These are phyloP conservation scores for Nothophytophthora sp. DNA, from an alignment of 352 stramenopile species.

Conservation along the genomic window DNA sequence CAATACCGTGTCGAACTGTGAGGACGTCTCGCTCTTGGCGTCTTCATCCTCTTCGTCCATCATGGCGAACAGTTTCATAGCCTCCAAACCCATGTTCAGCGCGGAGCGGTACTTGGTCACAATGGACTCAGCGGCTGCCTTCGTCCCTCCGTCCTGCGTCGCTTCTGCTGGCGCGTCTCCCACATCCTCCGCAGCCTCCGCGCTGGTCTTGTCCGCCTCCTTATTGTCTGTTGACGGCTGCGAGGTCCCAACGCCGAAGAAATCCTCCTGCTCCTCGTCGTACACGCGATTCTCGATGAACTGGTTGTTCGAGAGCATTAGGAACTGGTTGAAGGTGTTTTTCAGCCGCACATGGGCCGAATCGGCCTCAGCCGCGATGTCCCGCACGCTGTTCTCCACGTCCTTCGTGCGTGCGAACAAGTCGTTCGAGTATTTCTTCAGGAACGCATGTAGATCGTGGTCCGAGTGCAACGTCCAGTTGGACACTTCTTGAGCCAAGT, in stretches of 20 bases:
- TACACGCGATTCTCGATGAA: slow-evolving; percentile 92
- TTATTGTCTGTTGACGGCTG: slow-evolving; percentile 3
- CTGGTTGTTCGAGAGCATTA: slow-evolving; percentile 87
- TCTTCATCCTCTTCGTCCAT: slow-evolving; percentile 77
- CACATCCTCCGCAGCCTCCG: neutral
- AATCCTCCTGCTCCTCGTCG: slow-evolving; percentile 85
- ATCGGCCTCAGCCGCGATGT: slow-evolving; percentile 69
- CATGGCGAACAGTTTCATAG: slow-evolving; percentile 87
- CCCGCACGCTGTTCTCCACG: slow-evolving; percentile 69
- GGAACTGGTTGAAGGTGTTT: slow-evolving; percentile 89
- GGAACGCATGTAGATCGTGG: slow-evolving; percentile 64
- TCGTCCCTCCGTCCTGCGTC: slow-evolving; percentile 21
- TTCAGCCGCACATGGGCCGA: slow-evolving; percentile 70
- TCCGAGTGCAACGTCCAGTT: slow-evolving; percentile 82
- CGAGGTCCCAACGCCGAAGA: slow-evolving; percentile 36
- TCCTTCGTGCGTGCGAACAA: slow-evolving; percentile 74
- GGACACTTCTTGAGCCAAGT: slow-evolving; percentile 41
- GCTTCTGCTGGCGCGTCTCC: slow-evolving; percentile 7
- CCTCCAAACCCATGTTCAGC: slow-evolving; percentile 76
- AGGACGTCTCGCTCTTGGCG: slow-evolving; percentile 49
- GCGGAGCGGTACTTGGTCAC: slow-evolving; percentile 76
- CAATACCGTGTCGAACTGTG: slow-evolving; percentile 69
- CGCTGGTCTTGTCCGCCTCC: neutral
- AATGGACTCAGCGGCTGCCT: slow-evolving; percentile 49
- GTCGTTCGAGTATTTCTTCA: slow-evolving; percentile 68